Percentiles rank a stretch among this genome's conserved stretches.
phyloP scores from a whole-genome alignment of 2,329 filamentous ascomycete genomes.

The Cryphonectria parasitica region DNA sequence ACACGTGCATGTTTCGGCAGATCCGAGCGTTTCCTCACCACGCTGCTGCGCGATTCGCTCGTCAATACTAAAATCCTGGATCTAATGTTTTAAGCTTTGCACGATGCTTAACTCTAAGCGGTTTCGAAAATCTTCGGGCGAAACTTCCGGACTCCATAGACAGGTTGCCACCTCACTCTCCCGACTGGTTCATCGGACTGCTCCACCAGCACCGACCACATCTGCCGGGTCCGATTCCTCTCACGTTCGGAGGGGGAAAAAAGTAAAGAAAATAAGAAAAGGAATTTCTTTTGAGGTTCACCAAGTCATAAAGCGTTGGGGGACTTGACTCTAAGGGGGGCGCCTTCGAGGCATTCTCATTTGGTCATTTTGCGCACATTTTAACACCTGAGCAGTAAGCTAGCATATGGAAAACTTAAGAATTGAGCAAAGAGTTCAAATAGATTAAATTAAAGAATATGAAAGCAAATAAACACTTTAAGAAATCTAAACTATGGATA shows the following conservation, averaged over 20 bases:
- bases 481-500: too few relatives aligned
- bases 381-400: too few relatives aligned
- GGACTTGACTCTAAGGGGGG: too few relatives aligned
- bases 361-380: too few relatives aligned
- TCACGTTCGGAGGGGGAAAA: not conserved
- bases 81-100: not conserved
- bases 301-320: not conserved
- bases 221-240: not conserved
- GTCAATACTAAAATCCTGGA: not conserved
- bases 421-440: too few relatives aligned
- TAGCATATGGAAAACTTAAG: too few relatives aligned
- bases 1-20: not conserved
- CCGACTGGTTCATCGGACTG: not conserved
- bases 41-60: slow-evolving; percentile 1
- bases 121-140: not conserved
- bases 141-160: not conserved
- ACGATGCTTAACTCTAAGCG: not conserved
- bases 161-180: not conserved
- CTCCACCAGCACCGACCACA: not conserved
- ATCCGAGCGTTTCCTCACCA: slow-evolving; percentile 1
- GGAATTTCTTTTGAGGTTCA: not conserved
- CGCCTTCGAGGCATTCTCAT: too few relatives aligned
- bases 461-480: too few relatives aligned
- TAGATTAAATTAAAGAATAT: too few relatives aligned
- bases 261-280: too few relatives aligned